phyloP scores from a whole-genome alignment of 306 rosid genomes.

The Inga oerstediana region DNA sequence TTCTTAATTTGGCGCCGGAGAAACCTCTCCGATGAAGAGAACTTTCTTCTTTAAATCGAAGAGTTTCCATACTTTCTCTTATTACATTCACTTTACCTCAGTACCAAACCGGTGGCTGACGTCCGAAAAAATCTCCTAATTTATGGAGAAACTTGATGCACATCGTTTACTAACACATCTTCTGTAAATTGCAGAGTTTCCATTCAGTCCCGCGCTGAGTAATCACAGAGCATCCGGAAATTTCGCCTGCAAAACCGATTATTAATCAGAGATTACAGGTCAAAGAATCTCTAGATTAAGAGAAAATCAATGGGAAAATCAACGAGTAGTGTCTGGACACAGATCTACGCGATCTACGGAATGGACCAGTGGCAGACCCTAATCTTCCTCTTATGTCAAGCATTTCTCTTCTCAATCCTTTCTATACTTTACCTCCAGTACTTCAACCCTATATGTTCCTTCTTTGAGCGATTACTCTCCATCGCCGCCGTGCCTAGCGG shows the following conservation, averaged over 20 bases:
- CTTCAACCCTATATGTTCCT: constrained; percentile 56
- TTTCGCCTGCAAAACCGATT: neutral
- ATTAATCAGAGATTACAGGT: neutral
- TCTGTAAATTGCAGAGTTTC: constrained; percentile 28
- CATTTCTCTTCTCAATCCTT: constrained; percentile 64
- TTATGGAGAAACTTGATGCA: neutral
- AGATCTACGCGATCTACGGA: constrained; percentile 96
- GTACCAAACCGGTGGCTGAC: neutral
- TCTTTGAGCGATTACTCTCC: constrained; percentile 61
- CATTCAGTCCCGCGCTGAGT: constrained; percentile 5
- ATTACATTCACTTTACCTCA: neutral
- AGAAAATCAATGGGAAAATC: constrained; percentile 68
- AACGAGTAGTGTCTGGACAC: constrained; percentile 76
- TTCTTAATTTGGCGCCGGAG: neutral
- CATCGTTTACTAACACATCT: neutral
- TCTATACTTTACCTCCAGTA: constrained; percentile 70
- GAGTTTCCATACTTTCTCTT: neutral
- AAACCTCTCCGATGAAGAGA: neutral
- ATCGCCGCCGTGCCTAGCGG: constrained; percentile 46
- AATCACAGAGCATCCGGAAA: neutral
- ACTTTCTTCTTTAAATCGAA: neutral
- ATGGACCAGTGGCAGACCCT: constrained; percentile 92
- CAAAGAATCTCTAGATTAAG: neutral
- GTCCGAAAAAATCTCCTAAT: neutral
- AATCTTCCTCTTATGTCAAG: constrained; percentile 73